Base-by-base conservation (phyloP, 208 protist genomes). In the Wallacemonas sp. region DNA sequence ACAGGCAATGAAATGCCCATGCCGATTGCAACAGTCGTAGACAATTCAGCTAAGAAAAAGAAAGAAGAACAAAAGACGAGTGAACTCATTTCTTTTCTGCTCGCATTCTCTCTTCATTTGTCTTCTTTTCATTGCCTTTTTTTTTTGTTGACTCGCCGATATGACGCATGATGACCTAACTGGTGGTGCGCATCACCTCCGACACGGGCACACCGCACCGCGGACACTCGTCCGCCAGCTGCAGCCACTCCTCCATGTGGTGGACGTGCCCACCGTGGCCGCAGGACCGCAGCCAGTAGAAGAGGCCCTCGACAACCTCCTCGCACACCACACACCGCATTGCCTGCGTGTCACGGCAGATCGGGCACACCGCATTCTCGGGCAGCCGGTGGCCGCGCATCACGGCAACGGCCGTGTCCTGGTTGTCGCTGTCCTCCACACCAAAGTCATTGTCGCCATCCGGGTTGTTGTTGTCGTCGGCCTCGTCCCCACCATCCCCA, bases 261-360 rank as follows among this genome's bases (percentile, higher is more conserved):
- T 95, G 76, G 16, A 85, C 76, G 50, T 95, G 90, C 1, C 90
- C 90, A 39, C 90, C 90, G 61, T 95, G 90, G 0, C 90, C 85
- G 57, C 90, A 95, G n/a, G 73, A 80, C 25, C 82, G 82, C 61
- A 92, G 76, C 82, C 86, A 93, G 31, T 87, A 74, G 59, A 82
- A 95, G n/a, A 93, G 67, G 2, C 90, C 90, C 45, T 93, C 87
- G 52, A 95, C 90, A 26, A 89, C 72, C 61, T 87, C 81, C 62
- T 92, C 82, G 29, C 90, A 95, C 16, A 95, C 86, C 20, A 91
- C 87, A 65, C 90, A 95, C 12, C 61, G 77, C 83, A 91, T 92
- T 2, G 76, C 74, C 25, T 55, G 49, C 16, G 39, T 57, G 72
- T 73, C 79, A 64, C 65, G 49, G 70, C 84, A 91, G 42, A 46